A percentile compares a stretch with the other conserved stretches of the same genome.
Evolutionary conservation across 2,329 filamentous ascomycete species (phyloP).

Genomic region (Fusarium armeniacum): DNA sequence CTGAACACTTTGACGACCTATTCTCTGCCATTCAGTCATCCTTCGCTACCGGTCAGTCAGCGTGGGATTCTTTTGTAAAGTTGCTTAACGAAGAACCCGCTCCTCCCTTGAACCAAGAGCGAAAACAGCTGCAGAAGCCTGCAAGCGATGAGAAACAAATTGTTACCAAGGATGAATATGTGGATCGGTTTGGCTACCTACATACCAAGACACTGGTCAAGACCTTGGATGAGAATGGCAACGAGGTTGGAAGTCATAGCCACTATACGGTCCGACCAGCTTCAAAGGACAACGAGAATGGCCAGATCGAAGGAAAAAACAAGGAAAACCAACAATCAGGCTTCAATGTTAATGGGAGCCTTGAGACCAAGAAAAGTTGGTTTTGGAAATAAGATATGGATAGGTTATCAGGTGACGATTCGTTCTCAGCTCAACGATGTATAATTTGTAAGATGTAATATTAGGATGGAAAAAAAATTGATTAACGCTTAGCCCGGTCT

Average conservation of each 20-base stretch:
- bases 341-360: conserved; percentile 28
- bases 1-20: conserved; percentile 60
- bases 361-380: conserved; percentile 55
- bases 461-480: conserved; percentile 7
- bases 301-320: conserved; percentile 27
- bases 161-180: conserved; percentile 58
- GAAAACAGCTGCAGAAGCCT: conserved; percentile 21
- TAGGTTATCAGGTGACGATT: not conserved
- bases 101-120: conserved; percentile 16
- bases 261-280: conserved; percentile 53
- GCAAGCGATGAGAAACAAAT: conserved; percentile 50
- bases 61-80: conserved; percentile 60
- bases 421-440: conserved; percentile 33
- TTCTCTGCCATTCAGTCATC: conserved; percentile 57
- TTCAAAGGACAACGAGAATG: conserved; percentile 37
- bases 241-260: conserved; percentile 58
- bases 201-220: conserved; percentile 59
- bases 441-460: conserved; percentile 31
- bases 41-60: conserved; percentile 55
- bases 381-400: conserved; percentile 56
- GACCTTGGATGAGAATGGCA: conserved; percentile 59
- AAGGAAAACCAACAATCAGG: conserved; percentile 29
- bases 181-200: conserved; percentile 60
- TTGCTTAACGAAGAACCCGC: conserved; percentile 48
- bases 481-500: conserved; percentile 5